Base-by-base conservation (phyloP, 179 eudicot genomes). In the Carnegiea gigantea region DNA sequence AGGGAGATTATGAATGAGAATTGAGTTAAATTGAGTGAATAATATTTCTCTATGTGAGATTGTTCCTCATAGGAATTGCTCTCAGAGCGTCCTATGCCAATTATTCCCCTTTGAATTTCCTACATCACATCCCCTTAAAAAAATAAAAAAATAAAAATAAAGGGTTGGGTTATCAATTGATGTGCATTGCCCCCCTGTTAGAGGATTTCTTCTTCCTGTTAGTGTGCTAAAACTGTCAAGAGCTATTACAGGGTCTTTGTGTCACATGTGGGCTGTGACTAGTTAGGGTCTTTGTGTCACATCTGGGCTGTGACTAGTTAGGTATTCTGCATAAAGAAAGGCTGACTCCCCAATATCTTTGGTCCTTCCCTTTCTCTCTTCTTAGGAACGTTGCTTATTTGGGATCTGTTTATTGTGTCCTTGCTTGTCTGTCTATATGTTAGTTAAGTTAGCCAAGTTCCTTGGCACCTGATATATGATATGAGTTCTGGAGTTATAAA, bases 391-490 rank as follows among this genome's bases (percentile, higher is more conserved):
- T 18, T 62, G 23, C 10, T 26, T 43, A 30, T 59, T 57, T 36
- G 28, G 33, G 28, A 53, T 38, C 21, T 23, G 36, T 24, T 77
- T 64, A 38, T 77, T 62, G 80, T 38, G 26, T n/a, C 23, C 54
- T 1, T 36, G 62, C 40, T 59, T 65, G 43, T 14, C 8, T 44
- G 9, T 36, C 80, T 74, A 20, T 53, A 68, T 28, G 40, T 75
- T 74, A 33, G 36, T 33, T 33, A 54, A 49, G 53, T 20, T 51
- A 44, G 65, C 44, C 43, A 18, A 57, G 20, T 60, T 73, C 72
- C 40, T 73, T 73, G 70, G 44, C 83, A 62, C 28, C 76, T 79
- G 17, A 38, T 18, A 38, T 6, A 64, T 23, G 20, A 24, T 75
- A 30, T 46, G 51, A 11, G 23, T 72, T 71, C 46, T 20, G 59